Conservation (phyloP, 106 monocot genomes). For the Iris macrosiphon region DNA sequence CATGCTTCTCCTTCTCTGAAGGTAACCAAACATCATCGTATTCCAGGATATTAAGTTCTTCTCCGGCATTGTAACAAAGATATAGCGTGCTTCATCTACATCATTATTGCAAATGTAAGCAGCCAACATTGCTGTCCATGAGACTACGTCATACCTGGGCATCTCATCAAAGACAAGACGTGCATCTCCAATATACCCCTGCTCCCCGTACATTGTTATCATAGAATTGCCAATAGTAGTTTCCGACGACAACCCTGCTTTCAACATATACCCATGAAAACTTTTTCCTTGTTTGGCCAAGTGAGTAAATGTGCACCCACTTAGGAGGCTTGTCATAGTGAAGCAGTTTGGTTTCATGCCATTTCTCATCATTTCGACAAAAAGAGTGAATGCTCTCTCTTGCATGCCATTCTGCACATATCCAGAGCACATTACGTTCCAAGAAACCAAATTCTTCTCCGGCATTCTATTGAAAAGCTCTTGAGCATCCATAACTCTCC, state of each 20-base stretch:
- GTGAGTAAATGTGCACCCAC: conserved; percentile 14
- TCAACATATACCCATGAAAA: conserved; percentile 22
- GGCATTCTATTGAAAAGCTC: conserved; percentile 10
- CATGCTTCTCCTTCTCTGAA: conserved; percentile 10
- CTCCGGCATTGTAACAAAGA: conserved; percentile 25
- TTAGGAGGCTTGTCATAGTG: conserved; percentile 26
- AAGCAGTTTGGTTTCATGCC: conserved; percentile 24
- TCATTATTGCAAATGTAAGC: conserved; percentile 10
- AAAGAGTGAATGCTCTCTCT: conserved; percentile 18
- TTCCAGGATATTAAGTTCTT: conserved; percentile 39
- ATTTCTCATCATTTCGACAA: conserved; percentile 18
- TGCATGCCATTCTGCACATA: conserved; percentile 30
- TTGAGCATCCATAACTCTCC: conserved; percentile 16
- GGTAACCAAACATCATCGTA: conserved; percentile 39
- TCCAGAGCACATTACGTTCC: conserved; percentile 26
- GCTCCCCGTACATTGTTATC: conserved; percentile 37
- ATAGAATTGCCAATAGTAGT: conserved; percentile 21
- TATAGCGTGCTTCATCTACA: conserved; percentile 12
- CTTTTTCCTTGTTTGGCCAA: conserved; percentile 10
- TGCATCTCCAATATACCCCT: conserved; percentile 16
- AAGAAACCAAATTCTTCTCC: conserved; percentile 18
- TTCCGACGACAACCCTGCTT: conserved; percentile 15
- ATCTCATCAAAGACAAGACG: conserved; percentile 19
- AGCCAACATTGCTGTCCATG: conserved; percentile 32
- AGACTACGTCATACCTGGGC: conserved; percentile 19